Percentiles rank a stretch among this genome's conserved stretches.
Evolutionary conservation across 345 rosid species (phyloP).

Genomic region (Sonneratia alba): DNA sequence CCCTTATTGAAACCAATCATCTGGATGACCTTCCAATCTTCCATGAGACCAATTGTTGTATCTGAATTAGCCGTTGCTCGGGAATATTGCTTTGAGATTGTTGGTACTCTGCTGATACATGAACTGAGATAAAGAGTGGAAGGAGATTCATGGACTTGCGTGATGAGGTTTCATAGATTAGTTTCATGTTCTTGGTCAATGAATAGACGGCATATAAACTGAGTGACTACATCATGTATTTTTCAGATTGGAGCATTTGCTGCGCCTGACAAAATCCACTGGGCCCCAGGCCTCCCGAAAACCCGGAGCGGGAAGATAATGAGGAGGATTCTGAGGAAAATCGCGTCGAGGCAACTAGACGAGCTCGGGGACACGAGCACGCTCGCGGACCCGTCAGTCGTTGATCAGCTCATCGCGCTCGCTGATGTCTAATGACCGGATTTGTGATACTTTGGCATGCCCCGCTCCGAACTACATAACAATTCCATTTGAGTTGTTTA

Average conservation of each 20-base stretch:
- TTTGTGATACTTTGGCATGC: background rate
- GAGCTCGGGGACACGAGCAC: slow-evolving; percentile 97
- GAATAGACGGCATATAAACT: background rate
- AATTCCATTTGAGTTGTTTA: background rate
- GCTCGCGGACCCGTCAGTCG: slow-evolving; percentile 82
- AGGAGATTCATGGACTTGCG: too few relatives aligned
- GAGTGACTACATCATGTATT: background rate
- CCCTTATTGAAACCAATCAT: too few relatives aligned
- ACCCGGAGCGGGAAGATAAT: slow-evolving; percentile 98
- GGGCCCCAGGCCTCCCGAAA: slow-evolving; percentile 93
- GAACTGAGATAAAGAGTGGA: too few relatives aligned
- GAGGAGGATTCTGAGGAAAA: slow-evolving; percentile 91
- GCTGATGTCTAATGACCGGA: slow-evolving; percentile 30
- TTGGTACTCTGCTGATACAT: too few relatives aligned
- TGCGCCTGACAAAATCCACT: slow-evolving; percentile 85
- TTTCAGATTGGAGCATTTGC: slow-evolving; percentile 92
- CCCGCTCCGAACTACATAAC: background rate
- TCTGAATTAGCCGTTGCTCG: too few relatives aligned
- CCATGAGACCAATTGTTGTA: too few relatives aligned
- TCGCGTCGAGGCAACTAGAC: slow-evolving; percentile 75
- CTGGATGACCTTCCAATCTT: too few relatives aligned
- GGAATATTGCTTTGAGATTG: too few relatives aligned
- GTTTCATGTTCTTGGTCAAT: background rate
- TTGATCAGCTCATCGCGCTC: slow-evolving; percentile 66
- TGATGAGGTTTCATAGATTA: background rate